Evolutionary conservation across 2,329 filamentous ascomycete species (phyloP).

Genomic region (Beauveria sp.): DNA sequence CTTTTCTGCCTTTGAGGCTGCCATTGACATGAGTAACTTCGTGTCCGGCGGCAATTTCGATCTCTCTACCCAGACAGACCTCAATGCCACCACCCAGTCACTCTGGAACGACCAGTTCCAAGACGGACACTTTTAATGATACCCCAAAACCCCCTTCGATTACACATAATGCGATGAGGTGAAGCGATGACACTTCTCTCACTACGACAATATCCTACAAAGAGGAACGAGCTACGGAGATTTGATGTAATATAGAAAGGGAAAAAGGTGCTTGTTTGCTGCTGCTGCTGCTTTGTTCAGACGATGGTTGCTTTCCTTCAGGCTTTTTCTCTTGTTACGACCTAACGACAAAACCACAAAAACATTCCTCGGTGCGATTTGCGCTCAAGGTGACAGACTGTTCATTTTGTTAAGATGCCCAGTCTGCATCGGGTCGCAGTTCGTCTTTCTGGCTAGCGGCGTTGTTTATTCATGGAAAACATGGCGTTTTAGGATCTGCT

Average conservation of each 20-base stretch:
- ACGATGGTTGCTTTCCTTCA: not conserved
- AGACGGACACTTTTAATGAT: constrained; percentile 25
- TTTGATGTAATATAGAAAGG: constrained; percentile 8
- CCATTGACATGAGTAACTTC: constrained; percentile 32
- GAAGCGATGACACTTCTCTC: constrained; percentile 6
- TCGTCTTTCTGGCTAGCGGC: not conserved
- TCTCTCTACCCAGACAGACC: constrained; percentile 20
- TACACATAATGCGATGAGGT: constrained; percentile 7
- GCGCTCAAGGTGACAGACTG: not conserved
- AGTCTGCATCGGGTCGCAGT: not conserved
- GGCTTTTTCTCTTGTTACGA: constrained; percentile 18
- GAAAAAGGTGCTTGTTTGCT: constrained; percentile 1
- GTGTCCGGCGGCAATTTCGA: constrained; percentile 23
- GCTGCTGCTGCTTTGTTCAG: constrained; percentile 2
- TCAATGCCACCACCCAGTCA: constrained; percentile 18
- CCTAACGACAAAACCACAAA: constrained; percentile 20
- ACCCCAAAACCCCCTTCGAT: constrained; percentile 13
- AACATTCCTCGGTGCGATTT: not conserved
- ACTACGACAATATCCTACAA: constrained; percentile 1
- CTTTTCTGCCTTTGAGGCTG: constrained; percentile 33
- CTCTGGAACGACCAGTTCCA: constrained; percentile 26
- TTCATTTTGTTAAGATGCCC: not conserved
- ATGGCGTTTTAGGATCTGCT: constrained; percentile 2
- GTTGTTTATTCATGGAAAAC: constrained; percentile 4
- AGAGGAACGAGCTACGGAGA: constrained; percentile 7